phyloP scores from a whole-genome alignment of 208 protist genomes.

The Leishmania turanica region DNA sequence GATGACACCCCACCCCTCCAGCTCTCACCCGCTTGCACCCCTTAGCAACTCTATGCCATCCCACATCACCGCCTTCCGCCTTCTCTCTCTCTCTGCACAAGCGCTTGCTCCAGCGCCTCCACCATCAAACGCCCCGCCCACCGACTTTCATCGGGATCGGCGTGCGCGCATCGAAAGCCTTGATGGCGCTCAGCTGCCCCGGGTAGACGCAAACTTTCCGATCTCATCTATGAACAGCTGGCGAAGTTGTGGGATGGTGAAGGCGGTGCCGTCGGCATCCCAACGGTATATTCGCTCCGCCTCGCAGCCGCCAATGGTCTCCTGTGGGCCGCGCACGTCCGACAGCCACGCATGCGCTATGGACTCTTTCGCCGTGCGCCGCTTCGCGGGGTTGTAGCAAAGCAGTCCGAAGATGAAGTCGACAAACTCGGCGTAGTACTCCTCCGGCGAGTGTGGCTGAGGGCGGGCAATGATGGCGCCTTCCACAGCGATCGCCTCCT shows the following conservation, averaged over 20 bases:
- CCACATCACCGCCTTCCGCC: neutral
- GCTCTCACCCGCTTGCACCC: neutral
- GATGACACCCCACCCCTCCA: neutral
- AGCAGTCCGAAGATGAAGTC: slow-evolving; percentile 93
- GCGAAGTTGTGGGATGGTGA: slow-evolving; percentile 57
- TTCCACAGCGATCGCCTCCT: slow-evolving; percentile 14
- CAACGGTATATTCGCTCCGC: slow-evolving; percentile 43
- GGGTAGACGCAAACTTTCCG: slow-evolving; percentile 33
- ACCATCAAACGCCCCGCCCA: neutral
- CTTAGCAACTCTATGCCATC: neutral
- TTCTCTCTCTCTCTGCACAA: neutral
- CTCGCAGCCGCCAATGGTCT: slow-evolving; percentile 49
- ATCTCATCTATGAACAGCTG: slow-evolving; percentile 72
- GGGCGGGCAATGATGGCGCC: slow-evolving; percentile 10
- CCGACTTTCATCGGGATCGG: too few relatives aligned
- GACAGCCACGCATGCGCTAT: slow-evolving; percentile 83
- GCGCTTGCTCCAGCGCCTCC: neutral
- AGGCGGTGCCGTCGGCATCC: slow-evolving; percentile 41
- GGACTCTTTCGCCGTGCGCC: slow-evolving; percentile 94
- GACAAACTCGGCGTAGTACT: slow-evolving; percentile 69
- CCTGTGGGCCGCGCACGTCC: slow-evolving; percentile 45
- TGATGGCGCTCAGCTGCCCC: neutral
- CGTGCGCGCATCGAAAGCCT: neutral
- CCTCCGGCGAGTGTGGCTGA: slow-evolving; percentile 20
- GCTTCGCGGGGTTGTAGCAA: slow-evolving; percentile 91